Base-by-base conservation (phyloP, 257 asterid species). In the Mentha longifolia region DNA sequence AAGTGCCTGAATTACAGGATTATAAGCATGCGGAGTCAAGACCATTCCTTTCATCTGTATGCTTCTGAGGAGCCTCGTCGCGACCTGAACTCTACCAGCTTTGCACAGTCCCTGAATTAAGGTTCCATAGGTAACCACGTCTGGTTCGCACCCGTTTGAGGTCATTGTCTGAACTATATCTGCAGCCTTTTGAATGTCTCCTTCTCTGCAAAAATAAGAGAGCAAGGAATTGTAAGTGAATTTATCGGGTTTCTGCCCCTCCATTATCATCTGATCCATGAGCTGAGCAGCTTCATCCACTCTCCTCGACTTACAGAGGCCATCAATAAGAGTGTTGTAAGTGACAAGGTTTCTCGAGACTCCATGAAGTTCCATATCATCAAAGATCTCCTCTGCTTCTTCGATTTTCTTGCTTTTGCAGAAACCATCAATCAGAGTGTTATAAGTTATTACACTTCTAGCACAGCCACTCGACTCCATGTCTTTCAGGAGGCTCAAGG, bases 201-300 rank as follows among this genome's bases (percentile, higher is more conserved):
- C 99, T 10, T 30, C 74, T 77, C 81, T 89, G 79, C 97, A 94
- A 67, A 84, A 94, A 85, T 91, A 88, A 0, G 92, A 68, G 28
- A 94, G 90, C 71, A 94, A 72, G 35, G 97, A 87, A 65, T 94
- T 94, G 74, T 81, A 94, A 6, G 97, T 88, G 74, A 86, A 82
- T 61, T 84, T 91, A 73, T 94, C 96, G 12, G 97, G 97, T 71
- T 79, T 88, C 51, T 88, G 45, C 14, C 96, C 97, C 82, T 89
- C 99, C 83, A 85, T 82, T 63, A 91, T 81, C 97, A 94, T 88
- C 78, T 88, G 99, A 55, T 91, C 97, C 96, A 91, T 87, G 16
- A 94, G 99, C 83, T 86, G 84, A 77, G 89, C 76, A 20, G 99
- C 97, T 13, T 94, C 97, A 57, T 89, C 97, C 57, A 91, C 88